Base-by-base conservation (phyloP, 192 early-diverging fungal genomes). In the Coemansia aciculifera region DNA sequence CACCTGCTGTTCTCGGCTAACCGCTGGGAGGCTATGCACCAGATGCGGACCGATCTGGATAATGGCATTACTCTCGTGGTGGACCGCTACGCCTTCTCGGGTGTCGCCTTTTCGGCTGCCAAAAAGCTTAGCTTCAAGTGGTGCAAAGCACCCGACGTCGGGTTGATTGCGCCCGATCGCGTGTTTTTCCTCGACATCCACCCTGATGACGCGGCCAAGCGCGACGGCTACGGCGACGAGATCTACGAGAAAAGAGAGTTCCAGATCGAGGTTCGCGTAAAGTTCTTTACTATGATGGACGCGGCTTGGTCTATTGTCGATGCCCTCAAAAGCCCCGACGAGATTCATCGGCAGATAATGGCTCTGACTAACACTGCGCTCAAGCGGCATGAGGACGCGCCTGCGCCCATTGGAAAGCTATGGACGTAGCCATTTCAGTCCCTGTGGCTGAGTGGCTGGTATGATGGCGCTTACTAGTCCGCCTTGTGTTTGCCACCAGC, bases 1-100 rank as follows among this genome's bases (percentile, higher is more conserved):
- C 98, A 99, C 72, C 71, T 98, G 15, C 80, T 99, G 36, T 99
- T 99, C 76, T 95, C 95, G 13, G 95, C 94, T 3, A 99, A 99
- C 83, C 86, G 98, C 39, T 97, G 94, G 92, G 96, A 96, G 74
- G 88, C 89, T 17, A 90, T 91, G 90, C 72, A 85, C 23, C 57
- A 76, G 9, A 86, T 98, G 77, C 83, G 75, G 40, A 62, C 68
- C 8, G 80, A 85, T 37, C 84, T 98, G 34, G 67, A 84, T 23
- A 59, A 49, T 32, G 97, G 96, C 10, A 90, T 72, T 0, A 90
- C 92, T 5, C 71, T 96, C 11, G 80, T 99, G 3, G 90, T 96
- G 2, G 98, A 98, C 78, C 86, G 98, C 44, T 99, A 99, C 77
- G 93, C 95, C 0, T 98, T 94, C 69, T 98, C 96, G 1, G 98